These are phyloP conservation scores for Ceratocystis eucalypticola DNA, from an alignment of 2,329 filamentous ascomycete species.

Conservation along the genomic window DNA sequence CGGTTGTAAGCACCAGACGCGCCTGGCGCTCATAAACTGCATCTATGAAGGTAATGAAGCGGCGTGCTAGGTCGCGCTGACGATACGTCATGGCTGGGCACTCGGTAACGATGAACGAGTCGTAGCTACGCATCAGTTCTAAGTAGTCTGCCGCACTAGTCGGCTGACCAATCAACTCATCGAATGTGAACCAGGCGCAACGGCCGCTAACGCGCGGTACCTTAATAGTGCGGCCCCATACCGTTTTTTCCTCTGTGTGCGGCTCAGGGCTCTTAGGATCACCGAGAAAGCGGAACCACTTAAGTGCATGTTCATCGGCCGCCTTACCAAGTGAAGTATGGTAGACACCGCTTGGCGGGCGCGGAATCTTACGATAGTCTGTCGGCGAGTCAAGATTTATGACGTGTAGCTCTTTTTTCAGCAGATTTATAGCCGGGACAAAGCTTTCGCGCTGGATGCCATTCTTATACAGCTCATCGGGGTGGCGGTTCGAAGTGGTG, in stretches of 20 bases:
- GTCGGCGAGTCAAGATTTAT: conserved; percentile 92
- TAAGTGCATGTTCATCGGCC: conserved; percentile 68
- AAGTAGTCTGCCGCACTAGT: conserved; percentile 92
- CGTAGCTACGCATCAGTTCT: conserved; percentile 77
- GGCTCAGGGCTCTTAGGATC: conserved; percentile 64
- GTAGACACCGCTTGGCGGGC: conserved; percentile 86
- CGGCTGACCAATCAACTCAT: conserved; percentile 77
- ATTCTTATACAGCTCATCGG: conserved; percentile 93
- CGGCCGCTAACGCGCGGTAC: conserved; percentile 80
- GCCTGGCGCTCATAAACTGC: conserved; percentile 85
- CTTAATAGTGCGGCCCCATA: conserved; percentile 84
- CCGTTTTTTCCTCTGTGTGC: conserved; percentile 62
- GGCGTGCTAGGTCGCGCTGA: conserved; percentile 71
- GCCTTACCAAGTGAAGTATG: conserved; percentile 72
- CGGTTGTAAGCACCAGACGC: conserved; percentile 89
- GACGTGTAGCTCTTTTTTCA: conserved; percentile 71
- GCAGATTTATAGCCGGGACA: conserved; percentile 82
- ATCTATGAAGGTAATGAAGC: conserved; percentile 97
- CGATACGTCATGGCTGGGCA: conserved; percentile 83
- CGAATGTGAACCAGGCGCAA: conserved; percentile 82
- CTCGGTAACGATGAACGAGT: conserved; percentile 82
- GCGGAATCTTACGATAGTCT: conserved; percentile 93
- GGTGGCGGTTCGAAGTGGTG: conserved; percentile 93
- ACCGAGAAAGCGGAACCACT: conserved; percentile 91
- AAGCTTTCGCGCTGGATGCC: conserved; percentile 94